These are phyloP conservation scores for Ceratocystis cubensis DNA, from an alignment of 2,329 filamentous ascomycete species.

Conservation along the genomic window DNA sequence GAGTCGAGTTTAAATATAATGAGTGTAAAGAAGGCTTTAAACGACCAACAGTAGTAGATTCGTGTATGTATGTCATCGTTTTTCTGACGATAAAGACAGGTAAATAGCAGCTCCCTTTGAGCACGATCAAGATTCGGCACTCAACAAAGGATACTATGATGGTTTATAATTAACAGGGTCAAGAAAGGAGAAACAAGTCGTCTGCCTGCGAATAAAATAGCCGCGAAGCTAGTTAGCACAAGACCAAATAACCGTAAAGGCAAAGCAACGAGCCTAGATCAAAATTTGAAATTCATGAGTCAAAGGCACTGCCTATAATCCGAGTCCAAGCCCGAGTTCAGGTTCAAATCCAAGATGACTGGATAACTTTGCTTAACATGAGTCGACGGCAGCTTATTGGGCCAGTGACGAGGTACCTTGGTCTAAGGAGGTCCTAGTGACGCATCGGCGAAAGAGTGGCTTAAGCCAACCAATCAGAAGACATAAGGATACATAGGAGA, in stretches of 20 bases:
- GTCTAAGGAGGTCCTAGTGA: constrained; percentile 12
- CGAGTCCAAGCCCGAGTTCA: not conserved
- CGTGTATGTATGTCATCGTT: constrained; percentile 19
- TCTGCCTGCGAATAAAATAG: not conserved
- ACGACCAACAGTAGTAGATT: not conserved
- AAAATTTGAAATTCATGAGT: not conserved
- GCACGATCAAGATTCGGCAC: not conserved
- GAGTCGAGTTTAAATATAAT: not conserved
- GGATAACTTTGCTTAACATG: not conserved
- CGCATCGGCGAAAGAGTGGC: constrained; percentile 10
- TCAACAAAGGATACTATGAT: not conserved
- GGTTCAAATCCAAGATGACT: no score
- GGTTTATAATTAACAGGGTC: not conserved
- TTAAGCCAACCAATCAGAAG: constrained; percentile 8
- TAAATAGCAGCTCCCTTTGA: constrained; percentile 1
- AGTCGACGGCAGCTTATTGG: not conserved
- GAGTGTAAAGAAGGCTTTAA: constrained; percentile 1
- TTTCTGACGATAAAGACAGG: constrained; percentile 11
- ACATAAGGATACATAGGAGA: not conserved
- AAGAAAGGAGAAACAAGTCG: not conserved
- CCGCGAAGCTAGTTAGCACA: not conserved
- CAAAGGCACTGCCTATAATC: not conserved
- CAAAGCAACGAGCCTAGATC: not conserved
- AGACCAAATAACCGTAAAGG: not conserved
- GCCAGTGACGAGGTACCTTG: not conserved